Evolutionary conservation across 1,284 basidiomycete species (phyloP), one percentile per base, ranked within the genome.

Genomic region (Rhodofomes roseus): DNA sequence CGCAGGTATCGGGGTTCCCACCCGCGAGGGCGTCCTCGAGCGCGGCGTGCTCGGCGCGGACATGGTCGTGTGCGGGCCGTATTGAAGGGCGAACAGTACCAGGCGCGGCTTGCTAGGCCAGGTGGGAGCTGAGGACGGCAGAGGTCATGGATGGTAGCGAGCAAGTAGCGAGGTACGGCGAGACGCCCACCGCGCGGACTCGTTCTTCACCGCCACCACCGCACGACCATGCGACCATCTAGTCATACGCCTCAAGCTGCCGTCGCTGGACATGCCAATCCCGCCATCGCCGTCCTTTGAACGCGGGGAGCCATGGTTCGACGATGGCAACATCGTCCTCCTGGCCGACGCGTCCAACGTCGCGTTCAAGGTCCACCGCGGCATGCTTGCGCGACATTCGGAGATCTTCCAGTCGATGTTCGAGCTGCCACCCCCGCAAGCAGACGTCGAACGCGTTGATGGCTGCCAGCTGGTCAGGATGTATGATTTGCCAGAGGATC

Each of bases 351-450:
- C 78, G 20, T 60, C 74, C 31, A 64, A 71, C 6, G 77, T 78
- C 52, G 79, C 78, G 3, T 85, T 84, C 73, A 81, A 78, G 44
- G 75, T 86, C 5, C 84, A 86, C 67, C 78, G 81, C 29, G 81
- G 83, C 36, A 77, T 86, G 48, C 76, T 87, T 62, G 77, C 79
- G 0, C 74, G 84, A 40, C 82, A 85, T 65, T 86, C 84, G 18
- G 83, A 84, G 64, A 72, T 86, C 44, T 86, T 87, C 66, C 74
- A 77, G 56, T 77, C 80, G 37, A 84, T 86, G 82, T 80, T 86
- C 62, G 74, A 78, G 37, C 67, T 86, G 18, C 81, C 83, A 6
- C 78, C 80, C 59, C 77, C 80, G 11, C 40, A 62, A 8, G 44
- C 67, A 5, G 70, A 73, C 8, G 63, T 68, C 22, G 77, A 80